These are phyloP conservation scores for Aegilops sharonensis DNA, from an alignment of 176 grass and related monocot species.

Conservation along the genomic window DNA sequence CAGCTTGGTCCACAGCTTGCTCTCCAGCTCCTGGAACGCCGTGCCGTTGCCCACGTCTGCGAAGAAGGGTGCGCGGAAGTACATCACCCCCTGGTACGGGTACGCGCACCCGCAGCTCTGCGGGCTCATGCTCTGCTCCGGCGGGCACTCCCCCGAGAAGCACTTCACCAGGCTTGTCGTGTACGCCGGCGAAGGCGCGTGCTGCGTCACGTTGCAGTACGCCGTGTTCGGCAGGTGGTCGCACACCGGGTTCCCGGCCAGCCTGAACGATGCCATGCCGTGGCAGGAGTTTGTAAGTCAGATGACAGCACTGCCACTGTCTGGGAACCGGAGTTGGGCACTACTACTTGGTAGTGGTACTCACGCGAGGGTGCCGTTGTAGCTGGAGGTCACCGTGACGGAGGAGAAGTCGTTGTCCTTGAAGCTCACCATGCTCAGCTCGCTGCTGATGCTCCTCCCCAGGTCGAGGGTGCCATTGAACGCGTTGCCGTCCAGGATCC, in stretches of 20 bases:
- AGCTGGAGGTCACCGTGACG: constrained; percentile 28
- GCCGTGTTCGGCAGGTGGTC: not conserved
- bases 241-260: constrained; percentile 90
- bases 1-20: constrained; percentile 59
- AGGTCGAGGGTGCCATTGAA: constrained; percentile 83
- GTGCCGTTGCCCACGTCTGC: constrained; percentile 63
- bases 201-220: constrained; percentile 57
- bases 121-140: constrained; percentile 72
- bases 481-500: constrained; percentile 70
- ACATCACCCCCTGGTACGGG: constrained; percentile 78
- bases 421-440: constrained; percentile 76
- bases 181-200: constrained; percentile 32
- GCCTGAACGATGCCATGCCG: constrained; percentile 33
- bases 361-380: constrained; percentile 76
- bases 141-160: constrained; percentile 38
- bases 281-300: not conserved
- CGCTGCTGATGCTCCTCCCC: constrained; percentile 56
- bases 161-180: constrained; percentile 73
- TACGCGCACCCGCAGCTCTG: constrained; percentile 85
- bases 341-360: not conserved
- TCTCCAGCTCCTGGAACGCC: constrained; percentile 78
- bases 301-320: not conserved
- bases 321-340: not conserved
- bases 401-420: constrained; percentile 65
- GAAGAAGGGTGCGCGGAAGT: constrained; percentile 71